Evolutionary conservation across 768 basidiomycete species (phyloP).

Genomic region (Neoboletus magnificus): DNA sequence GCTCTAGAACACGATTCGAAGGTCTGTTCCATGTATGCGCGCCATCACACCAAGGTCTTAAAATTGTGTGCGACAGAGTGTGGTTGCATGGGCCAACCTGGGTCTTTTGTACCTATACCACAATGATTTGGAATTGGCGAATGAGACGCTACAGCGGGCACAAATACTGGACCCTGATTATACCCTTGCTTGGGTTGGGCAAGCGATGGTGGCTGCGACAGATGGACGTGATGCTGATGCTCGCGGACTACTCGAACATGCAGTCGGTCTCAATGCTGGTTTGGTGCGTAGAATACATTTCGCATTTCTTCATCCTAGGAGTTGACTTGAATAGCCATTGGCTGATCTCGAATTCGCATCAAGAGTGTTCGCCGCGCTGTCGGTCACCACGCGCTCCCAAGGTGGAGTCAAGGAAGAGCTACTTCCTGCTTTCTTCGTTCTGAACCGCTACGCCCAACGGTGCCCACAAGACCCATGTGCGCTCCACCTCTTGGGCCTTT

Average conservation of each 20-base stretch:
- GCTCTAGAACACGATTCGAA: conserved; percentile 85
- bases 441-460: conserved; percentile 70
- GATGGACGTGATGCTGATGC: conserved; percentile 62
- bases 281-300: conserved; percentile 44
- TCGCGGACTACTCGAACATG: conserved; percentile 68
- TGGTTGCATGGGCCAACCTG: conserved; percentile 78
- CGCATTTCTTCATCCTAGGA: background rate
- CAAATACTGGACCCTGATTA: conserved; percentile 93
- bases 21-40: conserved; percentile 41
- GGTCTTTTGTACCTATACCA: conserved; percentile 84
- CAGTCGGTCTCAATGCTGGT: conserved; percentile 53
- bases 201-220: conserved; percentile 64
- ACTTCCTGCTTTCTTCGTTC: conserved; percentile 75
- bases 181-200: conserved; percentile 86
- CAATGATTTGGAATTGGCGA: conserved; percentile 76
- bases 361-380: conserved; percentile 48
- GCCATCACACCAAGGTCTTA: background rate
- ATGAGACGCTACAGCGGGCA: conserved; percentile 80
- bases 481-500: conserved; percentile 77
- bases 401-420: conserved; percentile 44
- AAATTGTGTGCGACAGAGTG: conserved; percentile 46
- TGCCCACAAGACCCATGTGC: conserved; percentile 69
- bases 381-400: conserved; percentile 16
- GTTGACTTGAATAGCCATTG: conserved; percentile 53
- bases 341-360: conserved; percentile 77